phyloP scores from a whole-genome alignment of 345 rosid genomes.

The Psidium guajava region DNA sequence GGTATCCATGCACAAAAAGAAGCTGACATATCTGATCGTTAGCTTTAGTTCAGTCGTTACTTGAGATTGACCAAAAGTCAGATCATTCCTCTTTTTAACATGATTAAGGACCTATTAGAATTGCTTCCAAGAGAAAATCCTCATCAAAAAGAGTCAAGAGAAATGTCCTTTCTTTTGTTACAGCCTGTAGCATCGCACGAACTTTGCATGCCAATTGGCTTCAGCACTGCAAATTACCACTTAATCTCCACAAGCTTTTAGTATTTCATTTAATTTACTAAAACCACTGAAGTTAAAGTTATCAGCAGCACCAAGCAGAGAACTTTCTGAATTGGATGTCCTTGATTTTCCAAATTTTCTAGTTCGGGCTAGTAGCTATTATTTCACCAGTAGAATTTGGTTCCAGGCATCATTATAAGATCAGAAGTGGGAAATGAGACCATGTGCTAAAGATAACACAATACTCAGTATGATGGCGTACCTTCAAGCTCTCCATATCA shows the following conservation, averaged over 20 bases:
- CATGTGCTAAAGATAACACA: not conserved
- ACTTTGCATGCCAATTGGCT: not conserved
- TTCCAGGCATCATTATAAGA: not conserved
- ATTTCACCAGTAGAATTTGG: not conserved
- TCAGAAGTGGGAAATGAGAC: not conserved
- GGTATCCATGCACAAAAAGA: not conserved
- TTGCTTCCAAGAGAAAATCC: not conserved
- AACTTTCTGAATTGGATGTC: not conserved
- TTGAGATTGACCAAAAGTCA: not conserved
- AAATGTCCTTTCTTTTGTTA: not conserved
- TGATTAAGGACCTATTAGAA: not conserved
- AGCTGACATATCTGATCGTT: not conserved
- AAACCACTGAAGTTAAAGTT: not conserved
- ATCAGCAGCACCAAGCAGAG: not conserved
- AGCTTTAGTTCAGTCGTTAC: not conserved
- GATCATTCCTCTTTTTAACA: not conserved
- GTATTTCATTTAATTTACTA: not conserved
- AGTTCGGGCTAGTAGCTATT: not conserved
- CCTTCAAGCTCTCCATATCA: slow-evolving; percentile 85
- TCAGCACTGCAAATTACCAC: not conserved
- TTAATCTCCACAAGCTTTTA: not conserved
- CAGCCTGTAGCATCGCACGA: not conserved
- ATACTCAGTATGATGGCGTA: slow-evolving; percentile 9
- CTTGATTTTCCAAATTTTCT: not conserved
- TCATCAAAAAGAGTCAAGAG: not conserved